These are phyloP conservation scores for Termitomyces titanicus DNA, from an alignment of 768 basidiomycete species.

Conservation along the genomic window DNA sequence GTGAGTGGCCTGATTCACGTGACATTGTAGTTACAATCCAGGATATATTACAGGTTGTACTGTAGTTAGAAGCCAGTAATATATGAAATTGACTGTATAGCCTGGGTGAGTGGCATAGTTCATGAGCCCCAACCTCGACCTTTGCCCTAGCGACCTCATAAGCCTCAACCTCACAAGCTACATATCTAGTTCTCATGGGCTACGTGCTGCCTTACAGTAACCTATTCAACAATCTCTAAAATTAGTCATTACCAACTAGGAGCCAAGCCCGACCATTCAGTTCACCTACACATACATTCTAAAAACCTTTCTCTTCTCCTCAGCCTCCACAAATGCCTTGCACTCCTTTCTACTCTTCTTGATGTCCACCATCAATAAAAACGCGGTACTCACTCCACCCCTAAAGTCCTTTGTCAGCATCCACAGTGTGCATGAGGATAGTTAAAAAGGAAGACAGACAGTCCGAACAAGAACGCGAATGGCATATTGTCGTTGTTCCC, in stretches of 20 bases:
- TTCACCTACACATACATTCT: background rate
- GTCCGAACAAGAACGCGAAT: conserved; percentile 66
- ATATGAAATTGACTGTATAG: too few relatives aligned
- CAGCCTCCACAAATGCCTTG: conserved; percentile 46
- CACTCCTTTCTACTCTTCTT: conserved; percentile 64
- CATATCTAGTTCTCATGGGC: too few relatives aligned
- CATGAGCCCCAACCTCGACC: too few relatives aligned
- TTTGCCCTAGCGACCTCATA: too few relatives aligned
- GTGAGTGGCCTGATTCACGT: too few relatives aligned
- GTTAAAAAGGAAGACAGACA: conserved; percentile 44
- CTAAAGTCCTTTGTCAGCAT: conserved; percentile 25
- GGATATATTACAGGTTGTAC: too few relatives aligned
- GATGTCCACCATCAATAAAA: conserved; percentile 61
- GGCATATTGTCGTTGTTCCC: conserved; percentile 72
- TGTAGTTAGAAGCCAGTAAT: too few relatives aligned
- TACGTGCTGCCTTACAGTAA: too few relatives aligned
- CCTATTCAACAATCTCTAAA: too few relatives aligned
- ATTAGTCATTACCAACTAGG: background rate
- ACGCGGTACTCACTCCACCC: conserved; percentile 49
- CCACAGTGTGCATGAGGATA: background rate
- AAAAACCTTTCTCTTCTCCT: conserved; percentile 8
- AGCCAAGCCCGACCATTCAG: background rate
- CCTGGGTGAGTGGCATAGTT: too few relatives aligned
- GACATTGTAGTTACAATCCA: too few relatives aligned
- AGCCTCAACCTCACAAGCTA: too few relatives aligned